Base-by-base conservation (phyloP, 306 rosid species). In the Spatholobus suberectus region DNA sequence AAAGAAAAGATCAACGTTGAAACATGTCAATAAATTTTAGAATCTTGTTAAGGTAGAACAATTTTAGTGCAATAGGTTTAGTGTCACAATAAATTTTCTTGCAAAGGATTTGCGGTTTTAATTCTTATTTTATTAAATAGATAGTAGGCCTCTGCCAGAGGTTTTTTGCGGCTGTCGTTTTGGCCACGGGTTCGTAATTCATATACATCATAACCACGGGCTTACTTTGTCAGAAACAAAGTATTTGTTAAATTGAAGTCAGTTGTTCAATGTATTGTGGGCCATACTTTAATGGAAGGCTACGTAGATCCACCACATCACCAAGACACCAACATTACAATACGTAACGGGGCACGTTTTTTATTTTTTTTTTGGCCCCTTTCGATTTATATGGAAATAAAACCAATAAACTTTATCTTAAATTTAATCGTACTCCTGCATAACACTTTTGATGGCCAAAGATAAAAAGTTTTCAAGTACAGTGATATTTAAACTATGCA, bases 41-140 rank as follows among this genome's bases (percentile, higher is more conserved):
- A 55, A 54, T 55, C 40, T 44, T 26, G 41, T 26, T 67, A 41
- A 26, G 14, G 6, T 70, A 44, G 4, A 44, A 70, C 23, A 70
- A 37, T n/a, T n/a, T n/a, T n/a, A n/a, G n/a, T n/a, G n/a, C n/a
- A n/a, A n/a, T n/a, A n/a, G n/a, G n/a, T n/a, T n/a, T n/a, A n/a
- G n/a, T n/a, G n/a, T n/a, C n/a, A n/a, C n/a, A n/a, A n/a, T n/a
- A n/a, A n/a, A n/a, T n/a, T n/a, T n/a, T n/a, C n/a, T n/a, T 46
- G 59, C 81, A 32, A 18, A 77, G 71, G 49, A 32, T 2, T 34
- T 49, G 47, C 47, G 32, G 65, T 47, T 78, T 78, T 32, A 51
- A 20, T 20, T 51, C 13, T 32, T 27, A 52, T 34, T 51, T 5
- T 14, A 73, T 52, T 35, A 6, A 55, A 74, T 12, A 55, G 23